Base-by-base conservation (phyloP, 2,329 filamentous ascomycete genomes). In the Venturiaceae sp. region DNA sequence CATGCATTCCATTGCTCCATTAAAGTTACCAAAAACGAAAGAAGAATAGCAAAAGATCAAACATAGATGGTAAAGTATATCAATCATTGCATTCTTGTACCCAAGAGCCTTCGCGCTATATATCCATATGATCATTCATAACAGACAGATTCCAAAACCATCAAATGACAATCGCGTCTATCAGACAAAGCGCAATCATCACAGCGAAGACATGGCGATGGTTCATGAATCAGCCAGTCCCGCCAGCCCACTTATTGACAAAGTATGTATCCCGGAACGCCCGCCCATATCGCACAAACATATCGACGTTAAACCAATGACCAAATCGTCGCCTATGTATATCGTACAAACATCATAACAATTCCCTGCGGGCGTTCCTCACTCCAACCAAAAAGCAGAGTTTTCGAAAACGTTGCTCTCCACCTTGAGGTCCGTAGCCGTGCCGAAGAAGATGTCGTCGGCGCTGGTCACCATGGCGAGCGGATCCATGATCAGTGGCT, bases 381-480 rank as follows among this genome's bases (percentile, higher is more conserved):
- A 50, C 14, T 50, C 44, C 30, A 50, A 30, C 44, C 44, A 50
- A 30, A 30, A 50, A 6, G 44, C 23, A 50, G 44, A 30, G 44
- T 30, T 50, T 50, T 50, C 44, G 26, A 50, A 50, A 14, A 26
- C 44, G 44, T 23, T 50, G 44, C 19, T 50, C 5, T 50, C 44
- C 5, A 30, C 47, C 21, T 54, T 58, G 28, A 55, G n/a, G 36
- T 58, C 57, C 9, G 32, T 44, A 21, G 23, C 54, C 23, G 55
- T 37, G 34, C 57, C 57, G 46, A 58, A 58, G 23, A 58, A 58
- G 11, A 58, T n/a, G n/a, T 58, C 57, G 21, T 58, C 57, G 21
- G 21, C 32, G 9, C 47, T 46, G 14, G 32, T 9, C 19, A 34
- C 34, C 55, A 58, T 34, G 39, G 32, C n/a, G 46, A 55, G 30